phyloP scores from a whole-genome alignment of 257 asterid species.

The Ophiorrhiza pumila region DNA sequence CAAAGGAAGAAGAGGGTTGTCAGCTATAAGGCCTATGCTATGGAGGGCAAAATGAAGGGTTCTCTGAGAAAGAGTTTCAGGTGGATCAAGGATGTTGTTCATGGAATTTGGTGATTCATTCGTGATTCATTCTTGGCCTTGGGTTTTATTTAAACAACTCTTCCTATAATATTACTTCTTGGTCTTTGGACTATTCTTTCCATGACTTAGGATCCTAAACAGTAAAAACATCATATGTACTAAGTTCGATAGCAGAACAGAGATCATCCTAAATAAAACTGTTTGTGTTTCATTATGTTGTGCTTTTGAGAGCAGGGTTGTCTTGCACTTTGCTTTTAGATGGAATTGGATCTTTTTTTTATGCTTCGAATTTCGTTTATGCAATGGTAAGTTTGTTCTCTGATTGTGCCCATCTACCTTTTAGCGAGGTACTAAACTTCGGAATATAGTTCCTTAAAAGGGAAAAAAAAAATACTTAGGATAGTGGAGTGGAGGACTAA shows the following conservation, averaged over 20 bases:
- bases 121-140: neutral
- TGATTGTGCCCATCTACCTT: no score
- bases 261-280: neutral
- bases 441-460: no score
- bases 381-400: neutral
- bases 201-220: neutral
- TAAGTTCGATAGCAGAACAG: neutral
- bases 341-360: neutral
- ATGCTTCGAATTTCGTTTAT: no score
- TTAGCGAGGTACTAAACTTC: no score
- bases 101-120: constrained; percentile 55
- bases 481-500: no score
- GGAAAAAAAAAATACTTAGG: no score
- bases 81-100: constrained; percentile 69
- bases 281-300: neutral
- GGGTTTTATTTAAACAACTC: neutral
- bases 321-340: neutral
- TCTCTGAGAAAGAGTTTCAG: constrained; percentile 62
- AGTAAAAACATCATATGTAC: neutral
- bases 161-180: neutral
- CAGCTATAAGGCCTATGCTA: constrained; percentile 54
- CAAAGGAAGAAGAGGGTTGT: constrained; percentile 80
- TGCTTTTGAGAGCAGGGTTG: no score
- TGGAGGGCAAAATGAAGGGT: constrained; percentile 74
- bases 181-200: neutral